Base-by-base conservation (phyloP, 306 rosid genomes). In the Erythrophleum fordii region DNA sequence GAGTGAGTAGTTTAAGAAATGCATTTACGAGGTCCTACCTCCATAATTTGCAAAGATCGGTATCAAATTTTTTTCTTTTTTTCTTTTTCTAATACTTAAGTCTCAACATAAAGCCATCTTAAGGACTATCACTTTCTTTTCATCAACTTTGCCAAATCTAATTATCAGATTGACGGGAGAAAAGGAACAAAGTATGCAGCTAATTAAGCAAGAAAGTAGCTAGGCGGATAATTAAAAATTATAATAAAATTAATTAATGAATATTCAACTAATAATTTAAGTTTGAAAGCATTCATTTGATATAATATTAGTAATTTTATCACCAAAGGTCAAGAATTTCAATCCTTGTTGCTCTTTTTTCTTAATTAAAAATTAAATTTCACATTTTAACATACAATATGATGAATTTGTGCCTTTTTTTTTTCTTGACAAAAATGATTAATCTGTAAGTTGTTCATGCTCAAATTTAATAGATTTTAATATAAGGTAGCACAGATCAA, bases 1-100 rank as follows among this genome's bases (percentile, higher is more conserved):
- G 69, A 80, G 84, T 78, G 83, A 72, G 69, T 76, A 73, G 65
- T 83, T 84, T 74, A 84, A 81, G 79, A 72, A 81, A 78, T 88
- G 79, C 79, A 67, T 73, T 74, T 69, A 22, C 75, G 79, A 72
- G 91, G 88, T 51, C 93, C 89, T 75, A 84, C 89, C 72, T 81
- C 65, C 88, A 85, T 85, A 64, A 88, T 87, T 85, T 83, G 46
- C 72, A 75, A 64, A 58, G 59, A 37, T 65, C 18, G 31, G n/a
- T n/a, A 81, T 80, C 68, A 61, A 60, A 77, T 10, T 0, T 12
- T 65, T 28, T 45, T 14, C 76, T 23, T 72, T 84, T 53, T 8
- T 18, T 22, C 13, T 37, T 2, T 28, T 28, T 44, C n/a, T 8
- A 25, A 61, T 78, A 65, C 83, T 78, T 79, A 53, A 67, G 37